Evolutionary conservation across 78 protist species (phyloP).

Genomic region (Creolimax fragrantissima): DNA sequence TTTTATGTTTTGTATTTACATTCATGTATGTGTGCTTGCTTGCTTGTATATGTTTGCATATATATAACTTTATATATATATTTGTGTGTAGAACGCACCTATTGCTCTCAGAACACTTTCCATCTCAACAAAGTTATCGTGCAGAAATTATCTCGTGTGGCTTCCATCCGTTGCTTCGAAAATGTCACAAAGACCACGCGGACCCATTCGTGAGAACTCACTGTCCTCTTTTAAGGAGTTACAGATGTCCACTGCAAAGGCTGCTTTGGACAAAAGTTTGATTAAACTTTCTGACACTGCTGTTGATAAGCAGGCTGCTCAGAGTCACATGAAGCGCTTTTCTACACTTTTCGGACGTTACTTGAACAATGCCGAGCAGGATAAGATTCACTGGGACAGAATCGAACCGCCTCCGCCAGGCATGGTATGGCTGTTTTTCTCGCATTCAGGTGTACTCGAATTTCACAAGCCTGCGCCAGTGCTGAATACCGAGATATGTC

Average conservation of each 20-base stretch:
- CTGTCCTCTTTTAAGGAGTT: constrained; percentile 15
- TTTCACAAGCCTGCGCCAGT: too few relatives aligned
- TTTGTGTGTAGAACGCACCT: neutral
- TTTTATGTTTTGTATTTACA: neutral
- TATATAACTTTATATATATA: neutral
- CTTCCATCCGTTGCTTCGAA: too few relatives aligned
- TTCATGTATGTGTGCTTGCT: neutral
- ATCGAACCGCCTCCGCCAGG: constrained; percentile 27
- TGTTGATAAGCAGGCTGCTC: neutral
- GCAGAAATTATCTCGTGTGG: neutral
- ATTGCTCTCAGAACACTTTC: too few relatives aligned
- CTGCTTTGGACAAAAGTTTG: neutral
- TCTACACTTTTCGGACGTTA: neutral
- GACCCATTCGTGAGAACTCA: neutral
- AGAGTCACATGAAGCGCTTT: neutral
- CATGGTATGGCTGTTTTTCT: neutral
- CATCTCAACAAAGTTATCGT: constrained; percentile 27
- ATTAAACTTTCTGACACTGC: neutral
- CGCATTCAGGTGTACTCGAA: too few relatives aligned
- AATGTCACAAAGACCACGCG: neutral
- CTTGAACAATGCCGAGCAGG: neutral
- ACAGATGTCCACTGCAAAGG: neutral
- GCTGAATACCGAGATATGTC: too few relatives aligned
- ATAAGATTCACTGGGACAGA: constrained; percentile 37
- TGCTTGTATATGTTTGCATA: neutral